Percentiles rank a stretch among this genome's conserved stretches.
Conservation (phyloP, 192 early-diverging fungal species). For the Rhizophagus prolifer region DNA sequence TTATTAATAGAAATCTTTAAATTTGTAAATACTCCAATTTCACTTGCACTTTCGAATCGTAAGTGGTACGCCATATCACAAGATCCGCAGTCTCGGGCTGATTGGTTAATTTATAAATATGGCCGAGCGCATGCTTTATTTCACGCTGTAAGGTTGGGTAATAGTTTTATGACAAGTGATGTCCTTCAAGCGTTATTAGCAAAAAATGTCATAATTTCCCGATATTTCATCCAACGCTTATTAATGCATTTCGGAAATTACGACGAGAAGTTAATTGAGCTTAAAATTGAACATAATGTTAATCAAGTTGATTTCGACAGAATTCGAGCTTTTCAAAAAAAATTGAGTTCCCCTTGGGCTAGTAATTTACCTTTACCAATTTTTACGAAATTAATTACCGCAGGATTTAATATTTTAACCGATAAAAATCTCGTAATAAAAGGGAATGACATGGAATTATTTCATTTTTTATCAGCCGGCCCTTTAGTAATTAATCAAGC, state of each 20-base stretch:
- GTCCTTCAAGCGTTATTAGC: not conserved
- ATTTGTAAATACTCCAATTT: too few species aligned
- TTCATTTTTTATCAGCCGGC: not conserved
- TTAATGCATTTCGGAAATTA: not conserved
- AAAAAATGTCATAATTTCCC: not conserved
- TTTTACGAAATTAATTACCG: not conserved
- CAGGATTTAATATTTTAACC: not conserved
- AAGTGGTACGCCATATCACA: not conserved
- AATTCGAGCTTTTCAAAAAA: not conserved
- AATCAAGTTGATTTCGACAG: not conserved
- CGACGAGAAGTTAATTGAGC: not conserved
- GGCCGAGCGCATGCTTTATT: not conserved
- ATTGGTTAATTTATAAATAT: conserved; percentile 1
- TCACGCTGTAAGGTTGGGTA: not conserved
- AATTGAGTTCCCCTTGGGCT: not conserved
- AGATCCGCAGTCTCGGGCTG: not conserved
- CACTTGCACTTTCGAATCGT: not conserved
- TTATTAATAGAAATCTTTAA: not conserved
- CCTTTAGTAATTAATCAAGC: not conserved
- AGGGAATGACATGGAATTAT: conserved; percentile 24
- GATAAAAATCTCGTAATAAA: not conserved
- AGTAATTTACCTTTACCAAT: not conserved
- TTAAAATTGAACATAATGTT: conserved; percentile 4
- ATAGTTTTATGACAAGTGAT: not conserved
- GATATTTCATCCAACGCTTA: conserved; percentile 13